Conservation (phyloP, 805 yeast genomes). For the Nakazawaea anatomiae region DNA sequence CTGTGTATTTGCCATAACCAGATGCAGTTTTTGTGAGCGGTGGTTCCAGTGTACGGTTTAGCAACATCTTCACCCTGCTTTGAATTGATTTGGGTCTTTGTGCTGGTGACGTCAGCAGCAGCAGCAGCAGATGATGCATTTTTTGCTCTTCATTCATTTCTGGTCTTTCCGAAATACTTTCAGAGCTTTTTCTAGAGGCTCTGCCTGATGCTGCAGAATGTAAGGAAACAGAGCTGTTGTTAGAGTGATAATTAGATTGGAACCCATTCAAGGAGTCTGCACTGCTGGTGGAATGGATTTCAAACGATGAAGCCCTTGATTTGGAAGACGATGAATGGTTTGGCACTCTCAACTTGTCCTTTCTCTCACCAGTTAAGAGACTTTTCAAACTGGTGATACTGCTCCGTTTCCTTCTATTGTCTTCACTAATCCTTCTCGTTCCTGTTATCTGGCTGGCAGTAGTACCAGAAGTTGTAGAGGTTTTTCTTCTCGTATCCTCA, state of each 20-base stretch:
- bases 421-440: conserved; percentile 7
- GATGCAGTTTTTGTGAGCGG: conserved; percentile 57
- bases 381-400: conserved; percentile 29
- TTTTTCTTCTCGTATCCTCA: conserved; percentile 15
- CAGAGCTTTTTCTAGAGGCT: conserved; percentile 8
- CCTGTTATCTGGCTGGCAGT: background rate
- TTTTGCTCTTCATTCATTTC: conserved; percentile 1
- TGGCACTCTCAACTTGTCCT: conserved; percentile 1
- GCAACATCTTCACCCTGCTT: conserved; percentile 45
- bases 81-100: conserved; percentile 38
- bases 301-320: conserved; percentile 6
- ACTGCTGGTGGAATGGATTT: conserved; percentile 1
- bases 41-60: conserved; percentile 35
- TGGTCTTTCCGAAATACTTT: conserved; percentile 3
- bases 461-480: background rate
- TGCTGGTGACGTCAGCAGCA: background rate
- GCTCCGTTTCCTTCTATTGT: conserved; percentile 21
- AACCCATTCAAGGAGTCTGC: conserved; percentile 4
- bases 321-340: conserved; percentile 7
- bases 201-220: background rate
- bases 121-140: background rate
- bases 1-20: conserved; percentile 79
- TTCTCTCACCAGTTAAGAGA: conserved; percentile 27
- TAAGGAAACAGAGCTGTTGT: conserved; percentile 2
- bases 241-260: conserved; percentile 4